Evolutionary conservation across 768 basidiomycete genomes (phyloP), one percentile per base, ranked within the genome.

Genomic region (Mycena crocata): DNA sequence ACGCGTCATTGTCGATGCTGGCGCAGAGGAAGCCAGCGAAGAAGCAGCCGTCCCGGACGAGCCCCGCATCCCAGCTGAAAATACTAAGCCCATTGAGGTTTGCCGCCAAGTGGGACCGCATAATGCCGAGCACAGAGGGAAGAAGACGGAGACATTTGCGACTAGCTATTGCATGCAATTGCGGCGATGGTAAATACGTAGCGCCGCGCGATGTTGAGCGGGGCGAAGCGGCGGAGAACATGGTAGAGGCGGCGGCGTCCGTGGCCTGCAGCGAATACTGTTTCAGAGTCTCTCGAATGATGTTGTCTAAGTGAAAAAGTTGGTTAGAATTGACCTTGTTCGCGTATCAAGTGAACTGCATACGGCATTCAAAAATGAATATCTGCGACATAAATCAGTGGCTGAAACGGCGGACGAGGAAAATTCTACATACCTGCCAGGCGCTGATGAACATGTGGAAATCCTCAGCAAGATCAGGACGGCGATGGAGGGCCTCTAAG

Each of bases 21-120:
- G 92, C 93, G 8, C 94, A 85, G 40, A 95, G 80, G 67, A 91
- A 87, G 2, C 89, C 94, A 5, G 93, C 93, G 72, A 92, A 96
- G 84, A 92, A 97, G 72, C 92, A 94, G 4, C 96, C 96, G 72
- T 97, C 95, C 23, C 93, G 87, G 57, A 96, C 89, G 5, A 96
- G 84, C 23, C 92, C 91, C 1, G 94, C 88, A 75, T 98, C 96
- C 84, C 91, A 96, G 71, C 85, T 85, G 74, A 98, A 95, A 70
- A 97, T 87, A 15, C 83, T 83, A 24, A 77, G 71, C 21, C 72
- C 69, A 39, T 70, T 72, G 24, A 77, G 67, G 40, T 70, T 72
- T 24, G 78, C 80, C 2, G 78, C 75, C 24, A 87, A 73, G 70
- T 89, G 86, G 8, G 79, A 78, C 66, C 86, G 85, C 34, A 91